phyloP scores from a whole-genome alignment of 2,329 filamentous ascomycete species.

The Chaetothyriales sp. region DNA sequence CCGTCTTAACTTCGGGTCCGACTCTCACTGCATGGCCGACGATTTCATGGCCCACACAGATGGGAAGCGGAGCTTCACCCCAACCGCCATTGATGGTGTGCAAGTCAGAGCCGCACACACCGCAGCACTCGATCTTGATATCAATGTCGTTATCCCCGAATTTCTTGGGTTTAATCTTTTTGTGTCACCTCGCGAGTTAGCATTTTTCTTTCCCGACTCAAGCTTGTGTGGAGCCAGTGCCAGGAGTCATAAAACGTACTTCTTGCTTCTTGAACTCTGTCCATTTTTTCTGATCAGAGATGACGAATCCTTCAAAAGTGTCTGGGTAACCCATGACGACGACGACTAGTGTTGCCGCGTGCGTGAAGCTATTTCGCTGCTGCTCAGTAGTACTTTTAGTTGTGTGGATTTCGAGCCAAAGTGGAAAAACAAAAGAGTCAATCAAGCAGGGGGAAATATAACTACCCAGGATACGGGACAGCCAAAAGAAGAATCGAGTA shows the following conservation, averaged over 20 bases:
- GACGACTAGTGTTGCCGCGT: too few relatives aligned
- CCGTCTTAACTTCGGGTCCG: conserved; percentile 48
- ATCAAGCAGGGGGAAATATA: too few relatives aligned
- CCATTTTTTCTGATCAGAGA: conserved; percentile 54
- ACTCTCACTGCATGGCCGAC: conserved; percentile 56
- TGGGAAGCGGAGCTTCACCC: conserved; percentile 38
- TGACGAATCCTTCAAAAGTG: conserved; percentile 34
- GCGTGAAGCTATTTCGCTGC: too few relatives aligned
- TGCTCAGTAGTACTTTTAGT: too few relatives aligned
- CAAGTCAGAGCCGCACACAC: conserved; percentile 59
- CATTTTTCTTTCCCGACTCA: not conserved
- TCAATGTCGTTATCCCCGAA: conserved; percentile 81
- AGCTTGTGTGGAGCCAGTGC: not conserved
- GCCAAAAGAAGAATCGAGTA: too few relatives aligned
- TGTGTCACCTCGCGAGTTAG: conserved; percentile 1
- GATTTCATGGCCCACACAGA: conserved; percentile 49
- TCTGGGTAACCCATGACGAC: conserved; percentile 31
- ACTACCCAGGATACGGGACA: too few relatives aligned
- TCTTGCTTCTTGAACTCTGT: conserved; percentile 44
- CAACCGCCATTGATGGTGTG: conserved; percentile 53
- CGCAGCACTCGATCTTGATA: conserved; percentile 71
- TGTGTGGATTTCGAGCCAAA: too few relatives aligned
- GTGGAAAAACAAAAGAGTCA: too few relatives aligned
- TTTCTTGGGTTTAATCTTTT: conserved; percentile 64
- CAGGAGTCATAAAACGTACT: conserved; percentile 23